A percentile compares a stretch with the other conserved stretches of the same genome.
phyloP scores from a whole-genome alignment of 2,329 filamentous ascomycete species.

The Paecilomyces niveus region DNA sequence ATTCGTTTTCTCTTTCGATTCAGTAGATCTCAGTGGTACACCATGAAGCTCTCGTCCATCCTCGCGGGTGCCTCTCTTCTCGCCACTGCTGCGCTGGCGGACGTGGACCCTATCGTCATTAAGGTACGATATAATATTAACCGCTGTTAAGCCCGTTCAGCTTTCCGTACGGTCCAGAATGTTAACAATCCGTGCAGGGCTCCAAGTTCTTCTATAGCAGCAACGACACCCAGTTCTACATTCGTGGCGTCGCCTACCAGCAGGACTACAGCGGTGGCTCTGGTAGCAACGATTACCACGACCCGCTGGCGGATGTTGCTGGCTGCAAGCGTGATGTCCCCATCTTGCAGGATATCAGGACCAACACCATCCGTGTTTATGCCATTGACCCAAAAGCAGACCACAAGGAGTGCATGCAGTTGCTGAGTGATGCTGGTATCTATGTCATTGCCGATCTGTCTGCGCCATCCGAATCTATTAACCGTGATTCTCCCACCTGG shows the following conservation, averaged over 20 bases:
- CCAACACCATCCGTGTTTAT: constrained; percentile 94
- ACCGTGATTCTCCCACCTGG: constrained; percentile 73
- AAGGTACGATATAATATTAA: constrained; percentile 48
- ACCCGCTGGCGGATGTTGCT: constrained; percentile 68
- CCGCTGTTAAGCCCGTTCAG: neutral
- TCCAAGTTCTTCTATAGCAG: constrained; percentile 86
- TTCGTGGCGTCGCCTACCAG: constrained; percentile 94
- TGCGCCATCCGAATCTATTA: constrained; percentile 75
- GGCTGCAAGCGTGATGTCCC: constrained; percentile 81
- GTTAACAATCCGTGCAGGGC: constrained; percentile 41
- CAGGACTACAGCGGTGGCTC: constrained; percentile 30
- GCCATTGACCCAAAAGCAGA: constrained; percentile 73
- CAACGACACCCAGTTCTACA: constrained; percentile 70
- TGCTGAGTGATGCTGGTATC: constrained; percentile 78
- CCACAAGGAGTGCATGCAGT: constrained; percentile 77
- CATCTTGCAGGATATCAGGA: constrained; percentile 67
- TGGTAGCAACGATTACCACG: constrained; percentile 54
- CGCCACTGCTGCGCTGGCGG: constrained; percentile 43
- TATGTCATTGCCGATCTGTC: constrained; percentile 91
- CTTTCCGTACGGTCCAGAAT: neutral
- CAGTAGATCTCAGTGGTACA: constrained; percentile 19
- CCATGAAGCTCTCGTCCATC: constrained; percentile 49
- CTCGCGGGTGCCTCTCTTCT: constrained; percentile 49
- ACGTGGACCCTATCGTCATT: constrained; percentile 51
- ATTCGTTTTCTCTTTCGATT: constrained; percentile 1